Evolutionary conservation across 257 asterid genomes (phyloP), one percentile per base, ranked within the genome.

Genomic region (Jacaranda copaia): DNA sequence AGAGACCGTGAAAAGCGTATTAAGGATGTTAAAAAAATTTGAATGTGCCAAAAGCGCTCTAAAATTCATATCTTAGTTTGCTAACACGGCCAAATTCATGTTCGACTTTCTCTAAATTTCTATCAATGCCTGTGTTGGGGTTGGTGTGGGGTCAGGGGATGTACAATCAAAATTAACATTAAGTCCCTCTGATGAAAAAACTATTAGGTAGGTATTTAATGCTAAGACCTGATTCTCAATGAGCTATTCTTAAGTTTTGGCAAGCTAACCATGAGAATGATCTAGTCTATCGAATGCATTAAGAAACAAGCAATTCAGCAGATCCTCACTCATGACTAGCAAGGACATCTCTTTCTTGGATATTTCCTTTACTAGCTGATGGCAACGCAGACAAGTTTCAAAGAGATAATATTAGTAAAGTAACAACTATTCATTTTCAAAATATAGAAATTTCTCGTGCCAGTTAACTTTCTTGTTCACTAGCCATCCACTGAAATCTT

Each of bases 191-290:
- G 6, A 36, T 13, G 32, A 15, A 36, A 13, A 61, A 25, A 10
- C 12, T 61, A 61, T 4, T 61, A 61, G 46, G 19, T 5, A 61
- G 18, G 18, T 36, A 4, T 13, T 25, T 25, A 25, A 25, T 25
- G 32, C 2, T 25, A 25, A 25, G 32, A 25, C 32, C 32, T 25
- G 32, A 25, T 25, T 25, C 32, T 2, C 32, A 25, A 25, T 25
- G 32, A 25, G 32, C 32, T 59, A 38, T 52, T 52, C 75, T 53
- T 70, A n/a, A 70, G 15, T 3, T 62, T 46, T 73, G 46, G 51
- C n/a, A 45, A 62, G 49, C 61, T 11, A 25, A 74, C 65, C 6
- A 35, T 9, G 5, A 48, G 0, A 19, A 20, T 38, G 7, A 65
- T 38, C 49, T 53, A 66, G 46, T 20, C 20, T 36, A 18, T 56